Conservation (phyloP, 148 eudicot species). For the Rhododendron vialii region DNA sequence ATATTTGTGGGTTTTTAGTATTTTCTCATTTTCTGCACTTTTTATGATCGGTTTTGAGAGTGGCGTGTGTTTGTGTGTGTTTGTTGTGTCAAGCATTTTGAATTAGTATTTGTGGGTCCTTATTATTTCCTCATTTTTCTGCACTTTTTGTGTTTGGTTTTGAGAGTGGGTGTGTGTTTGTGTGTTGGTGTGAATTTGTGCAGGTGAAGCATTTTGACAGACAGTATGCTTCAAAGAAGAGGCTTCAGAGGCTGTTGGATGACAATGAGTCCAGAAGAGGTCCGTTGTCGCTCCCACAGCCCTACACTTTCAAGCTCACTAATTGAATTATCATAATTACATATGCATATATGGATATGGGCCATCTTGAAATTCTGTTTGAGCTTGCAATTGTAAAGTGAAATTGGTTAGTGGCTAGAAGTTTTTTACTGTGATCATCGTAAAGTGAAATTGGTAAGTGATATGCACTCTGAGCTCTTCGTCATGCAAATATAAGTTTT, state of each 20-base stretch:
- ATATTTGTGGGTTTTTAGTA: not conserved
- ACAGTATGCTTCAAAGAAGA: slow-evolving; percentile 68
- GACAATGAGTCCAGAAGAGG: slow-evolving; percentile 52
- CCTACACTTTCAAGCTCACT: slow-evolving; percentile 40
- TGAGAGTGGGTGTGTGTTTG: not conserved
- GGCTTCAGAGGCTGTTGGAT: slow-evolving; percentile 35
- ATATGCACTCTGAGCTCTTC: not conserved
- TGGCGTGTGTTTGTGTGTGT: not conserved
- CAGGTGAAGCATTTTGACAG: slow-evolving; percentile 91
- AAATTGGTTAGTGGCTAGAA: not conserved
- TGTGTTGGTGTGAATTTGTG: not conserved
- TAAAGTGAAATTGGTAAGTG: not conserved
- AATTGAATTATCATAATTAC: not conserved
- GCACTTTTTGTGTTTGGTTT: not conserved
- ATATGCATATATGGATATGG: not conserved
- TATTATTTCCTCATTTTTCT: not conserved
- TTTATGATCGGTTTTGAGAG: not conserved
- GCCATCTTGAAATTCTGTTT: slow-evolving; percentile 1
- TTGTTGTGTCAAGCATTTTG: slow-evolving; percentile 51
- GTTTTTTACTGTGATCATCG: not conserved
- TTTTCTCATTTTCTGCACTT: not conserved
- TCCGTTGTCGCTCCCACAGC: slow-evolving; percentile 64
- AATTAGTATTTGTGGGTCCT: slow-evolving; percentile 3
- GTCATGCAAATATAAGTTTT: not conserved
- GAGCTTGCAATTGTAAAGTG: not conserved